Evolutionary conservation across 2,329 filamentous ascomycete species (phyloP), one percentile per base, ranked within the genome.

Genomic region (Sclerotinia sclerotiorum): DNA sequence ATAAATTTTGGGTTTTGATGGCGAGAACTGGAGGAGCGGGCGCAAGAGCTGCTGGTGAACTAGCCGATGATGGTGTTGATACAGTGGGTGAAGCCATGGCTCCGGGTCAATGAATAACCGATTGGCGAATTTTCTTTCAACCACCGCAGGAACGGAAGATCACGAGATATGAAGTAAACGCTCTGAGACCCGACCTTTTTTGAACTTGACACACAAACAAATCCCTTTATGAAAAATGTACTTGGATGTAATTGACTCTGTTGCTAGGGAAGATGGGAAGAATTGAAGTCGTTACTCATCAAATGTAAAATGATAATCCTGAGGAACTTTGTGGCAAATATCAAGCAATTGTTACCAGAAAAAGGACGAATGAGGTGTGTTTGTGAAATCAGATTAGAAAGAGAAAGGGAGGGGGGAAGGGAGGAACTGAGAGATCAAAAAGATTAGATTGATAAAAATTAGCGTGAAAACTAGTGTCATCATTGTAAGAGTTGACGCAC

Each of bases 11-110:
- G 24, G 70, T 68, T 67, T 76, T 77, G 66, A 80, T 80, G 19
- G 79, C 80, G 68, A 83, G 74, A 27, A 68, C 68, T 65, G 73
- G 76, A 69, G 74, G 77, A 61, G 75, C 73, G 65, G 76, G 75
- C 52, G 76, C 74, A 57, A 77, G 72, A 39, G 72, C 70, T 49
- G 78, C 71, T 63, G 80, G 79, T 51, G 78, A 77, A 67, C 78
- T 77, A 57, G 80, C 76, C 62, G 79, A 76, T 17, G 79, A 79
- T n/a, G 79, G 76, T 15, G 78, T 79, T 68, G 78, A 76, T 69
- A 78, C 77, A 67, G 78, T 74, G 48, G 79, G 76, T 71, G 80
- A 79, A 61, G 79, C 77, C 79, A 81, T 80, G 42, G 8, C 44
- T 62, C 52, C 52, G 65, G 65, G 32, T 48, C 24, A 62, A 62